These are phyloP conservation scores for Ophiocordyceps camponoti-leonardi DNA, from an alignment of 2,329 filamentous ascomycete genomes.

Conservation along the genomic window DNA sequence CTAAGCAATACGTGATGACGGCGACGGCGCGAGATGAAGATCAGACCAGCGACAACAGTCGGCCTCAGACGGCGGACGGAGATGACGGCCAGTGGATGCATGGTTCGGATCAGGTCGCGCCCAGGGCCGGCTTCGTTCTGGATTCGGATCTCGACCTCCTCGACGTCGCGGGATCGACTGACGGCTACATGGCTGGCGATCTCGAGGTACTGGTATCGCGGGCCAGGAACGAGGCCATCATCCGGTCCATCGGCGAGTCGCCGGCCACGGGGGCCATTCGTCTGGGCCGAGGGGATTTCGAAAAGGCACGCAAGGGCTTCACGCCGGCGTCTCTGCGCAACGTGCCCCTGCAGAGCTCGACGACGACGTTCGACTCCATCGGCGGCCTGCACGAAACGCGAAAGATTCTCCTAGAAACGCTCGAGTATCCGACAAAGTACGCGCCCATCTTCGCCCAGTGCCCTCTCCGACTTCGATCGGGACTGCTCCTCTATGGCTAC, in stretches of 20 bases:
- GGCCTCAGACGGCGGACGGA: conserved; percentile 40
- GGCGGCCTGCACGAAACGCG: conserved; percentile 77
- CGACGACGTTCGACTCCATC: conserved; percentile 82
- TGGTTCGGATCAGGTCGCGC: conserved; percentile 35
- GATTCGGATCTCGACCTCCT: conserved; percentile 73
- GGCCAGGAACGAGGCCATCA: conserved; percentile 81
- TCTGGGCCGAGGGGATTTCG: conserved; percentile 62
- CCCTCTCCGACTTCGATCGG: conserved; percentile 82
- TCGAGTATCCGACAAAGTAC: conserved; percentile 95
- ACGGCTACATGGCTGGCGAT: conserved; percentile 97
- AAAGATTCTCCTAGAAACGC: conserved; percentile 79
- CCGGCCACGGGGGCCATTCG: conserved; percentile 33
- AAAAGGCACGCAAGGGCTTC: conserved; percentile 73
- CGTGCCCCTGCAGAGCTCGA: conserved; percentile 82
- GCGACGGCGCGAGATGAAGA: conserved; percentile 19
- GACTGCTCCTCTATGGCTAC: conserved; percentile 82
- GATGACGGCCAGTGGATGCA: conserved; percentile 58
- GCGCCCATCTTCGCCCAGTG: conserved; percentile 95
- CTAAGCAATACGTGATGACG: conserved; percentile 33
- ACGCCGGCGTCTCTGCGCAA: conserved; percentile 90
- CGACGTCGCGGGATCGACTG: conserved; percentile 82
- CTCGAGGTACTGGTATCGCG: conserved; percentile 70
- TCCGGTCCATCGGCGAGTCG: conserved; percentile 52
- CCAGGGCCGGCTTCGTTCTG: conserved; percentile 44
- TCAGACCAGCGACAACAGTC: conserved; percentile 26